Conservation (phyloP, 768 basidiomycete species). For the Candolleomyces efflorescens region DNA sequence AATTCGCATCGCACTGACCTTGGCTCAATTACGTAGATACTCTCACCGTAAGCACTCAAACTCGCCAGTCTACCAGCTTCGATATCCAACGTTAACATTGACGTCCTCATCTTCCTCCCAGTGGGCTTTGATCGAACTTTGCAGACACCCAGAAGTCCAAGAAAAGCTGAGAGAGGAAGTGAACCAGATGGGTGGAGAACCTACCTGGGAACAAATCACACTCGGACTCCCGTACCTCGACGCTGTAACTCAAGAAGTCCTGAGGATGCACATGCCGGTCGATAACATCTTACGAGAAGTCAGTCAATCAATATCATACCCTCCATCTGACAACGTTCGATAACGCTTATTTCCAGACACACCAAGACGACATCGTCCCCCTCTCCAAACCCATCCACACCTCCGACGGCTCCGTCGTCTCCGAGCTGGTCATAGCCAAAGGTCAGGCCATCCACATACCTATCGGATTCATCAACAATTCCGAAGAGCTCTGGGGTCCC, state of each 20-base stretch:
- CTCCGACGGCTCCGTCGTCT: constrained; percentile 32
- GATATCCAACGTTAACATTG: background rate
- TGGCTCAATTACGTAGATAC: constrained; percentile 22
- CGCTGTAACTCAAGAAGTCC: constrained; percentile 39
- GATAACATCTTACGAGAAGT: too few species aligned
- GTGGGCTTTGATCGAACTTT: constrained; percentile 61
- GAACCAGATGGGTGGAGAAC: constrained; percentile 38
- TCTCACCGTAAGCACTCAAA: constrained; percentile 30
- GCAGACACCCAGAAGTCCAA: constrained; percentile 40
- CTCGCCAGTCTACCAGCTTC: background rate
- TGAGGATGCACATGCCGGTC: constrained; percentile 38
- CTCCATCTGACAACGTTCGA: constrained; percentile 34
- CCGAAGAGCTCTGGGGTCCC: constrained; percentile 56
- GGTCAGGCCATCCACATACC: constrained; percentile 42
- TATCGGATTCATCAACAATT: constrained; percentile 43
- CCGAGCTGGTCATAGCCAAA: constrained; percentile 40
- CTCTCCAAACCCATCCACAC: constrained; percentile 46
- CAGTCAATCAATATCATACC: too few species aligned
- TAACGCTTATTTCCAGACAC: constrained; percentile 28
- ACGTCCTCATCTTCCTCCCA: too few species aligned
- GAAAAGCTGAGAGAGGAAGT: constrained; percentile 48
- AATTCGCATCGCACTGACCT: background rate
- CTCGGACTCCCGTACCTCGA: constrained; percentile 53
- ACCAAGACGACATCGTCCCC: constrained; percentile 55
- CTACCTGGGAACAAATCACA: constrained; percentile 50